A percentile compares a stretch with the other conserved stretches of the same genome.
Conservation (phyloP, 2,329 filamentous ascomycete genomes). For the Colletotrichum chlorophyti region DNA sequence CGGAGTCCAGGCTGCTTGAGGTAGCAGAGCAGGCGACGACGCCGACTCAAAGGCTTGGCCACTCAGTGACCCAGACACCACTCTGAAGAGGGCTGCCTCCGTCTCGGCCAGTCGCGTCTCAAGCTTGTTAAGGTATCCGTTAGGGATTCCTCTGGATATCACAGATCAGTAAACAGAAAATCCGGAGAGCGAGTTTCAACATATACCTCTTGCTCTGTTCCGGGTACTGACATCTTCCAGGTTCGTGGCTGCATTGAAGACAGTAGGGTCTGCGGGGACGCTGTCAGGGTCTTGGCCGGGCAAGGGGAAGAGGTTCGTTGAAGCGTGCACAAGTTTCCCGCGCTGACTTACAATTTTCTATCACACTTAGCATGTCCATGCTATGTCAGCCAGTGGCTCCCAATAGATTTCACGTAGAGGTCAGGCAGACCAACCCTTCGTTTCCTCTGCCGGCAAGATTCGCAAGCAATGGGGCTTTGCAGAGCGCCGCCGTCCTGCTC, state of each 20-base stretch:
- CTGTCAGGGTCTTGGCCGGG: constrained; percentile 12
- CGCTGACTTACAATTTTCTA: constrained; percentile 20
- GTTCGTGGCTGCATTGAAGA: constrained; percentile 38
- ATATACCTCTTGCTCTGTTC: constrained; percentile 41
- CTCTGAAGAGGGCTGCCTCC: constrained; percentile 35
- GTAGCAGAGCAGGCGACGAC: not conserved
- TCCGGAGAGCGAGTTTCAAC: rapidly evolving
- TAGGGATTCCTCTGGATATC: constrained; percentile 39
- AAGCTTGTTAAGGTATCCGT: constrained; percentile 46
- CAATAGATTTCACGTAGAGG: not conserved
- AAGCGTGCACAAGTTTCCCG: not conserved
- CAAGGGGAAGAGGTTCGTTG: not conserved
- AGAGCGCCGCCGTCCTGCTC: not conserved
- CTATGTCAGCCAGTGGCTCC: not conserved
- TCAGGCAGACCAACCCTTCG: constrained; percentile 34
- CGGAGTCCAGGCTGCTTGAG: constrained; percentile 12
- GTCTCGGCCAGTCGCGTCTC: constrained; percentile 45
- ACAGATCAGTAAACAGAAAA: constrained; percentile 3
- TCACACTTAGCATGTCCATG: constrained; percentile 23
- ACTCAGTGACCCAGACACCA: constrained; percentile 25
- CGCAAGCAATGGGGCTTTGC: constrained; percentile 41
- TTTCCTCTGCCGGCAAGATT: constrained; percentile 40
- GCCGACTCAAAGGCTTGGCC: not conserved
- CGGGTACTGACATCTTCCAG: constrained; percentile 39
- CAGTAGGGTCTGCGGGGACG: constrained; percentile 35